These are phyloP conservation scores for Chimonanthus praecox DNA, from an alignment of 164 flowering plant genomes.

Conservation along the genomic window DNA sequence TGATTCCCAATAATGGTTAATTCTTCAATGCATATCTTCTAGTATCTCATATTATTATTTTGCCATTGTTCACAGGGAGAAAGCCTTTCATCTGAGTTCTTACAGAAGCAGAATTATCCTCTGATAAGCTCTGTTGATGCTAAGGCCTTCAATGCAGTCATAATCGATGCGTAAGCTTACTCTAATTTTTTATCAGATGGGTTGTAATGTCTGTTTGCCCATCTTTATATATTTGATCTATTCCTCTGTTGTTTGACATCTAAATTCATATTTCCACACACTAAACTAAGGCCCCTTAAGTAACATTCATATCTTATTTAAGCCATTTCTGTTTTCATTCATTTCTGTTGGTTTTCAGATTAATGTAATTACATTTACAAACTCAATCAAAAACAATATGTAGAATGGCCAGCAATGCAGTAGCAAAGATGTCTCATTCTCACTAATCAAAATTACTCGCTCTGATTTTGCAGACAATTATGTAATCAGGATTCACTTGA, in stretches of 20 bases:
- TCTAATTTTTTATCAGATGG: too few relatives aligned
- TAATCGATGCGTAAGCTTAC: background rate
- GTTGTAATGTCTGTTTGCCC: too few relatives aligned
- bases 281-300: background rate
- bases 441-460: background rate
- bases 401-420: too few relatives aligned
- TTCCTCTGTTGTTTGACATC: background rate
- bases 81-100: slow-evolving; percentile 27
- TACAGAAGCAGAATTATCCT: slow-evolving; percentile 31
- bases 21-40: too few relatives aligned
- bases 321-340: background rate
- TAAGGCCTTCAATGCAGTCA: slow-evolving; percentile 25
- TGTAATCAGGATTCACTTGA: slow-evolving; percentile 37
- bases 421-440: background rate
- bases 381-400: background rate
- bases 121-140: slow-evolving; percentile 29
- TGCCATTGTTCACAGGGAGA: slow-evolving; percentile 33
- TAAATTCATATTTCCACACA: background rate
- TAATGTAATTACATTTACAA: background rate
- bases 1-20: too few relatives aligned
- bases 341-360: too few relatives aligned
- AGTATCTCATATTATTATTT: background rate
- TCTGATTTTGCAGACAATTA: background rate
- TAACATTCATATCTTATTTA: background rate
- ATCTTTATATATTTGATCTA: too few relatives aligned